Evolutionary conservation across 2,329 filamentous ascomycete species (phyloP), one percentile per base, ranked within the genome.

Genomic region (Fusarium verrucosum): DNA sequence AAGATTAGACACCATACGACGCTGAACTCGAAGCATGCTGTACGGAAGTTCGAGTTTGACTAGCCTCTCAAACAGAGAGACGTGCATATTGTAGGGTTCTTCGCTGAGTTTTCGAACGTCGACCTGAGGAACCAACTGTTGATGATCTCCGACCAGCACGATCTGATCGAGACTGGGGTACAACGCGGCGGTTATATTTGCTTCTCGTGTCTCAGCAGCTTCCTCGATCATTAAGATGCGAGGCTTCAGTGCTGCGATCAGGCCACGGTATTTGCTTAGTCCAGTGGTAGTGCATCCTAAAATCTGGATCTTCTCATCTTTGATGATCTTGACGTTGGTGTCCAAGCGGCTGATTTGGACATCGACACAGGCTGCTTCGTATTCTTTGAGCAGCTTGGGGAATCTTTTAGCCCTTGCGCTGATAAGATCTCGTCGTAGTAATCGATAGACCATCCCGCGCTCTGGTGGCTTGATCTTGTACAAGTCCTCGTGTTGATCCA

Each of bases 21-120:
- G 86, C 74, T 96, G 92, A 46, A 86, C 82, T 3, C 82, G 84
- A 0, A 96, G 81, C 50, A 86, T 87, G 2, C 83, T 83, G 70
- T 85, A 92, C 0, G 87, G 84, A 17, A 94, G 77, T 0, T 81
- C 72, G 16, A 91, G 87, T 6, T 82, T 79, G n/a, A 95, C 84
- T 14, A 96, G 80, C 2, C 92, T 84, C 76, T 96, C 90, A 68
- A 96, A 96, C 69, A 96, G 83, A 0, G 92, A 95, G 1, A 92
- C 77, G 28, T 91, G 86, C 32, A 95, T 81, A 63, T 86, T 83
- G 72, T 85, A 92, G 0, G 90, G 90, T 0, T 82, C 74, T 0
- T 79, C 76, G 32, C 84, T 84, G 2, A 93, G 82, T 2, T 84
- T 82, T 3, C 77, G 78, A 1, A 90, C 80, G 40, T 89, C 84